A percentile compares a stretch with the other conserved stretches of the same genome.
Conservation (phyloP, 177 flowering plant species). For the Vitis hybrid region DNA sequence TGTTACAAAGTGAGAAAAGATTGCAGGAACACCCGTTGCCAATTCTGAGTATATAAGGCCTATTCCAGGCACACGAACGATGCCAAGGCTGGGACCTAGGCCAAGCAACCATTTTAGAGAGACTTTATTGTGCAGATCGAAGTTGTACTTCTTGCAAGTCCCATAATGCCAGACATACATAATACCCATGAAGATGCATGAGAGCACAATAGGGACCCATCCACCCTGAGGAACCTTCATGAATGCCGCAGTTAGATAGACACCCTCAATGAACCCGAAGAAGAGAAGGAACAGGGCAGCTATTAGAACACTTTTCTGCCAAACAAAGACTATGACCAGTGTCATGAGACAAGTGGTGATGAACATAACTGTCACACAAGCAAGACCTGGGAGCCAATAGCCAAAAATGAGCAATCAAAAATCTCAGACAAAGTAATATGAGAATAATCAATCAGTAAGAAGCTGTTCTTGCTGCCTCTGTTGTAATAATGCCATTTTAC, state of each 20-base stretch:
- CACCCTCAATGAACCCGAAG: slow-evolving; percentile 67
- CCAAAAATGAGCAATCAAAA: neutral
- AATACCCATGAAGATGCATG: slow-evolving; percentile 55
- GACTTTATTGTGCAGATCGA: slow-evolving; percentile 83
- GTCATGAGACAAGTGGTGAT: slow-evolving; percentile 84
- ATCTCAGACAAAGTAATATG: slow-evolving; percentile 3
- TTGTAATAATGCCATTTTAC: neutral
- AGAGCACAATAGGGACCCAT: slow-evolving; percentile 76
- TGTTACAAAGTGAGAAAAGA: slow-evolving; percentile 87
- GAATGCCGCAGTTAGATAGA: slow-evolving; percentile 65
- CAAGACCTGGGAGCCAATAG: slow-evolving; percentile 57
- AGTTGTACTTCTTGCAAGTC: slow-evolving; percentile 75
- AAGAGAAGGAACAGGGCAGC: slow-evolving; percentile 59
- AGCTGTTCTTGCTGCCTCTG: neutral
- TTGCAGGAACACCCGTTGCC: slow-evolving; percentile 84
- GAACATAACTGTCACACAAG: slow-evolving; percentile 85
- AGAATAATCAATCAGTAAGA: slow-evolving; percentile 1
- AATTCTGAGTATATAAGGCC: slow-evolving; percentile 88
- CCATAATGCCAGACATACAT: slow-evolving; percentile 93
- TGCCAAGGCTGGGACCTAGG: slow-evolving; percentile 83
- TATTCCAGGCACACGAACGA: slow-evolving; percentile 90
- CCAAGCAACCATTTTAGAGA: slow-evolving; percentile 79
- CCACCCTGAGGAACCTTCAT: slow-evolving; percentile 85
- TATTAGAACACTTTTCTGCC: slow-evolving; percentile 57
- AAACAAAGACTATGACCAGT: slow-evolving; percentile 70